Base-by-base conservation (phyloP, 2,329 filamentous ascomycete genomes). In the Pseudocercospora macadamiae region DNA sequence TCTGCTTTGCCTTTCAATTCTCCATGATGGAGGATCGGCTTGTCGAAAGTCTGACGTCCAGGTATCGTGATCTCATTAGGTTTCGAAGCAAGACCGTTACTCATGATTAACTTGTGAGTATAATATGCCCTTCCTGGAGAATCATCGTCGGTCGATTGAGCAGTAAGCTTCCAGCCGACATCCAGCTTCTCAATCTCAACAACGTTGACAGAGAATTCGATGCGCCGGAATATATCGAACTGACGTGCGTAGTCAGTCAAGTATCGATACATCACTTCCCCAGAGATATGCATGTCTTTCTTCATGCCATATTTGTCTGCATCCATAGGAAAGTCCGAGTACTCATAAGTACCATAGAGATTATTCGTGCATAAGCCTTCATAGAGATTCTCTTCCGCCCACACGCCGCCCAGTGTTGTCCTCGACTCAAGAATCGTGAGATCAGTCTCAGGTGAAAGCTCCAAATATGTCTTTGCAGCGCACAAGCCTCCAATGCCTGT, bases 351-450 rank as follows among this genome's bases (percentile, higher is more conserved):
- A 1, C 89, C 88, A 6, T 87, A 71, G 70, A 90, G 81, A 67
- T 91, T 92, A 73, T 93, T 92, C 53, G 84, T 86, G 67, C 86
- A 88, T 51, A 93, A 79, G 1, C 84, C 85, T 0, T 86, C 83
- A 69, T 91, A 88, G 0, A 90, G 73, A 1, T 88, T 82, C 34
- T 88, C 77, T 56, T 84, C 77, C 7, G 86, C 83, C 89, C 89
- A 92, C 10, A 86, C 85, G 3, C 89, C 89, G 1, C 89, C 89
- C 2, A 87, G 30, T 1, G 67, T 65, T 0, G 49, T 44, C 16
- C 47, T 56, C 60, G 52, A 32, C 48, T 61, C 59, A 23, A 61
- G 23, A 10, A 61, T 23, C 4, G 51, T 26, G 18, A 61, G 12
- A 26, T 58, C 28, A n/a, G 48, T 48, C 4, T 18, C 51, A n/a